phyloP scores from a whole-genome alignment of 78 protist genomes.

The Planoprotostelium fungivorum region DNA sequence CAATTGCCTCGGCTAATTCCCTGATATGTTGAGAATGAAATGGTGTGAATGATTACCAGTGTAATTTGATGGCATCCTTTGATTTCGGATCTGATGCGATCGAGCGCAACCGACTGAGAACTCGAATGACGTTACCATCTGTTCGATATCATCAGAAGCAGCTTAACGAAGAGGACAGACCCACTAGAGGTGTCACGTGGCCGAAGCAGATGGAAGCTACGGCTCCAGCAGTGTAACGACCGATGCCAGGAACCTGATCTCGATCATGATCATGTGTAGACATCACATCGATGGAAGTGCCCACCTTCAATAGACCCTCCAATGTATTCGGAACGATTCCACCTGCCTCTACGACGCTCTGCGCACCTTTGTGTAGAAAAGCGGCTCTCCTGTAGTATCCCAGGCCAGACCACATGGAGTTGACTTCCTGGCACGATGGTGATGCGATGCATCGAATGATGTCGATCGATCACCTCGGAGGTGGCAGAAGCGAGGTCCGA shows the following conservation, averaged over 20 bases:
- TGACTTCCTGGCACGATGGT: conserved; percentile 18
- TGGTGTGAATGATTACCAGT: neutral
- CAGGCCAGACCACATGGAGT: conserved; percentile 75
- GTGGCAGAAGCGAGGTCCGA: conserved; percentile 54
- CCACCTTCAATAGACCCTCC: neutral
- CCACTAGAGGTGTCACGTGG: conserved; percentile 26
- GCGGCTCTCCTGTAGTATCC: conserved; percentile 85
- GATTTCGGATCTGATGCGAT: conserved; percentile 39
- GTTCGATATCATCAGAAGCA: no score
- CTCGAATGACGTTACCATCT: conserved; percentile 88
- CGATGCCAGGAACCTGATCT: conserved; percentile 70
- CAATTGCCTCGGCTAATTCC: conserved; percentile 36
- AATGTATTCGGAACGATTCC: conserved; percentile 23
- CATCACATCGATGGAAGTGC: no score
- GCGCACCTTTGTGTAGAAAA: conserved; percentile 64
- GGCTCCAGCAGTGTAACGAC: conserved; percentile 82
- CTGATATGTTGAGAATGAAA: neutral
- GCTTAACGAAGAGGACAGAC: neutral
- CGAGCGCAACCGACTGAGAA: conserved; percentile 63
- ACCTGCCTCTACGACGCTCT: conserved; percentile 10
- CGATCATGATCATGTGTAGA: no score
- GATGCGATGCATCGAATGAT: neutral
- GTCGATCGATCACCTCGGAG: conserved; percentile 9
- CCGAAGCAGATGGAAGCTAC: conserved; percentile 47
- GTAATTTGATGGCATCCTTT: conserved; percentile 10